These are phyloP conservation scores for Prunus padus DNA, from an alignment of 306 rosid genomes.

Conservation along the genomic window DNA sequence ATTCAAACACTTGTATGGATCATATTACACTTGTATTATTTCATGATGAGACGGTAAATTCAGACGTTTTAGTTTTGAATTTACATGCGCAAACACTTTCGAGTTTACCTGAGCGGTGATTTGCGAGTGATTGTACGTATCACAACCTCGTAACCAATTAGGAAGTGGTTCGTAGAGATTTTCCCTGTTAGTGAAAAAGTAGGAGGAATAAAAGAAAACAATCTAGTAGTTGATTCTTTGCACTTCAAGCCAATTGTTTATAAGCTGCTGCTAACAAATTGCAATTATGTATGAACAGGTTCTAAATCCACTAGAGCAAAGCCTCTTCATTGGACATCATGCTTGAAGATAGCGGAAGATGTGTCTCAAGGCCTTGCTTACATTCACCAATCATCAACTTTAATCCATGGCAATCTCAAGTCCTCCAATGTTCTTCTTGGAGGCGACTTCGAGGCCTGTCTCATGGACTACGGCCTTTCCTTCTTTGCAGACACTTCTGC, in stretches of 20 bases:
- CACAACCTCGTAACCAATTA: neutral
- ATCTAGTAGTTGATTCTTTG: neutral
- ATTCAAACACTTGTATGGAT: neutral
- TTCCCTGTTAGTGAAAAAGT: too few relatives aligned
- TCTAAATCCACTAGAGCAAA: constrained; percentile 78
- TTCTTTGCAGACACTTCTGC: constrained; percentile 48
- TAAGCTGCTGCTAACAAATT: constrained; percentile 9
- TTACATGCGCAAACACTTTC: neutral
- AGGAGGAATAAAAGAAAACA: too few relatives aligned
- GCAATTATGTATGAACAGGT: constrained; percentile 44
- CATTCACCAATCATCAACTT: constrained; percentile 63
- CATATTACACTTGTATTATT: neutral
- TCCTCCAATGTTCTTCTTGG: constrained; percentile 89
- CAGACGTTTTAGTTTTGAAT: neutral
- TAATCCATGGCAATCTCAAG: constrained; percentile 81
- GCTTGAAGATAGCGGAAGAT: constrained; percentile 95
- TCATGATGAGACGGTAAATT: neutral
- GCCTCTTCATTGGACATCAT: constrained; percentile 98
- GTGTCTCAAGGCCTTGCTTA: constrained; percentile 88
- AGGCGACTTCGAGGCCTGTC: constrained; percentile 80
- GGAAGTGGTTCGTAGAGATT: neutral
- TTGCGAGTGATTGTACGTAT: neutral
- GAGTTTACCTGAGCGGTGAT: neutral
- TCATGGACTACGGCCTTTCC: constrained; percentile 72
- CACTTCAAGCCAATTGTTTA: neutral